These are phyloP conservation scores for Ophiostoma ulmi DNA, from an alignment of 2,329 filamentous ascomycete species.

Conservation along the genomic window DNA sequence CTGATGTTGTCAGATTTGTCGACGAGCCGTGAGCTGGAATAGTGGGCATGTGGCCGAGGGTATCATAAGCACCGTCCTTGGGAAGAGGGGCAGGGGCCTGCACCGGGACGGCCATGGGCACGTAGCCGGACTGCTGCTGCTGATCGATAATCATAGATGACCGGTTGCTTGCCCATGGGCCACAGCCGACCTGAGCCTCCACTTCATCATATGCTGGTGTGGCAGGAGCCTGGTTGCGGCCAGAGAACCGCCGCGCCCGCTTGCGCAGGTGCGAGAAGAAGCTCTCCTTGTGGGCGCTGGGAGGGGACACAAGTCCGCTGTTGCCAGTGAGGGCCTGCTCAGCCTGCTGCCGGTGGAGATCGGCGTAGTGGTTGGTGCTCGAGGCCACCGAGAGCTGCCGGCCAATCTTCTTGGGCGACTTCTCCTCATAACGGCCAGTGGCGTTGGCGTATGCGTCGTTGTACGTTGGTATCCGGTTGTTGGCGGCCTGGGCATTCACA, in stretches of 20 bases:
- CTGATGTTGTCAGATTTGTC: slow-evolving; percentile 27
- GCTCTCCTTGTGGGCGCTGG: slow-evolving; percentile 79
- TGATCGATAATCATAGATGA: slow-evolving; percentile 75
- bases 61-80: slow-evolving; percentile 55
- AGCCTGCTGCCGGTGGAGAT: slow-evolving; percentile 83
- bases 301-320: slow-evolving; percentile 68
- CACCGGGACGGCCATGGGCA: slow-evolving; percentile 24
- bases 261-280: slow-evolving; percentile 98
- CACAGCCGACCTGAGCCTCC: slow-evolving; percentile 87
- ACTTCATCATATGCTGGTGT: slow-evolving; percentile 79
- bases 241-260: slow-evolving; percentile 84
- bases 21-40: slow-evolving; percentile 51
- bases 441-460: slow-evolving; percentile 45
- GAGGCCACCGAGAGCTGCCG: slow-evolving; percentile 90
- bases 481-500: slow-evolving; percentile 84
- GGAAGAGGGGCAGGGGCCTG: slow-evolving; percentile 45
- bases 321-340: slow-evolving; percentile 85
- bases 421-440: slow-evolving; percentile 51
- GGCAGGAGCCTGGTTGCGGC: slow-evolving; percentile 76
- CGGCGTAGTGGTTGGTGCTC: slow-evolving; percentile 86
- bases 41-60: slow-evolving; percentile 43
- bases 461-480: slow-evolving; percentile 54
- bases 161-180: slow-evolving; percentile 79
- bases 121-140: slow-evolving; percentile 23
- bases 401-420: slow-evolving; percentile 83